Percentiles rank a stretch among this genome's conserved stretches.
Conservation (phyloP, 2,329 filamentous ascomycete genomes). For the Neofusicoccum kwambonambiense region DNA sequence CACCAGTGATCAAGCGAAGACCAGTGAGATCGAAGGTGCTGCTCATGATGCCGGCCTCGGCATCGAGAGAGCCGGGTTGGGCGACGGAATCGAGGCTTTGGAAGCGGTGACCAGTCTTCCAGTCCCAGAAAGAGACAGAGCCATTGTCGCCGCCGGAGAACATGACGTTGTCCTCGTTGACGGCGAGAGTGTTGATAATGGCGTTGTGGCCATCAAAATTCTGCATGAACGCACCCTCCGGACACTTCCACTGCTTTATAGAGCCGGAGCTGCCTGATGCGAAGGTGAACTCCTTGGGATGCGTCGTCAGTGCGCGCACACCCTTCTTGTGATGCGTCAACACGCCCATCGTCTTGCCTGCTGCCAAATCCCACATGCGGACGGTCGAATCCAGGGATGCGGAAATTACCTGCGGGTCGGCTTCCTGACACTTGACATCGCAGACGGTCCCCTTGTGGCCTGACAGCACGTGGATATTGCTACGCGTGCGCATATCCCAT, state of each 20-base stretch:
- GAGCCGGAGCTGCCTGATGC: constrained; percentile 86
- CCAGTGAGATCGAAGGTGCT: constrained; percentile 90
- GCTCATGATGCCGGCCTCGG: constrained; percentile 92
- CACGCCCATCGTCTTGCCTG: constrained; percentile 93
- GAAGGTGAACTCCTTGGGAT: constrained; percentile 95
- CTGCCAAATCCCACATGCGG: constrained; percentile 90
- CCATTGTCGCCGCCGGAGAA: constrained; percentile 97
- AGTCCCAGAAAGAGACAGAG: constrained; percentile 97
- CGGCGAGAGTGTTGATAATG: constrained; percentile 90
- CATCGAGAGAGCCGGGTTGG: constrained; percentile 89
- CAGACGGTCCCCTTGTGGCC: constrained; percentile 91
- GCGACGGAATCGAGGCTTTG: constrained; percentile 88
- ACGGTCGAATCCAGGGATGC: constrained; percentile 91
- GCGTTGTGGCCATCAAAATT: constrained; percentile 97
- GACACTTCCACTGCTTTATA: constrained; percentile 99
- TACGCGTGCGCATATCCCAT: constrained; percentile 97
- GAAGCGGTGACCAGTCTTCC: constrained; percentile 93
- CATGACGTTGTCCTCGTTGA: constrained; percentile 92
- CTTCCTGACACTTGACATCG: constrained; percentile 88
- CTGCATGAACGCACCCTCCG: constrained; percentile 97
- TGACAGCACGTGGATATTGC: constrained; percentile 88
- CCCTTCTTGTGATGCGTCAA: constrained; percentile 99
- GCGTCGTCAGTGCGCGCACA: constrained; percentile 77
- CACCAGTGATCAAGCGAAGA: constrained; percentile 84
- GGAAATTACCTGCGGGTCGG: constrained; percentile 92